phyloP scores from a whole-genome alignment of 176 grass and related monocot species.

The Oryza officinalis region DNA sequence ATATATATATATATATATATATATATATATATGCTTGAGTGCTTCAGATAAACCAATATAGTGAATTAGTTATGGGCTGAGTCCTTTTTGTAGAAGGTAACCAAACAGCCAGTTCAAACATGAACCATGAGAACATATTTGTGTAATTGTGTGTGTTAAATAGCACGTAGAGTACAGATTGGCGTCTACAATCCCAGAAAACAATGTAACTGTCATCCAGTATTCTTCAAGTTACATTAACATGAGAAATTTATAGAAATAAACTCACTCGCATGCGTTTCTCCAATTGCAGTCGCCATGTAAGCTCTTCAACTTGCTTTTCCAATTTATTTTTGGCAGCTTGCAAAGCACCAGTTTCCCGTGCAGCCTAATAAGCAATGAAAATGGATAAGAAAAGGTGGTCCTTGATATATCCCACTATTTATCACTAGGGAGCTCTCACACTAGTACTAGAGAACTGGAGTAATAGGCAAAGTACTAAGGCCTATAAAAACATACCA shows the following conservation, averaged over 20 bases:
- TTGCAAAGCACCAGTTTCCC: slow-evolving; percentile 96
- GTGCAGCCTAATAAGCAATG: slow-evolving; percentile 74
- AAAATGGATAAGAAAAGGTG: slow-evolving; percentile 26
- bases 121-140: neutral
- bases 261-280: slow-evolving; percentile 88
- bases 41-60: slow-evolving; percentile 2
- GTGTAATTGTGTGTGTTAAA: neutral
- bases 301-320: slow-evolving; percentile 98
- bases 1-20: no score
- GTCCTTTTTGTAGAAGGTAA: slow-evolving; percentile 9
- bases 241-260: slow-evolving; percentile 16
- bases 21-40: neutral
- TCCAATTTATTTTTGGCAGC: slow-evolving; percentile 96
- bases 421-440: neutral
- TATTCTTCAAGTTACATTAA: neutral
- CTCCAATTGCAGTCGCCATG: slow-evolving; percentile 84
- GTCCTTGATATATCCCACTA: slow-evolving; percentile 5
- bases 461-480: neutral
- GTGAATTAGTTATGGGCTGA: neutral
- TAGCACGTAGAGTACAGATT: neutral
- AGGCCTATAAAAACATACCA: neutral
- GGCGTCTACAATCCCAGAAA: slow-evolving; percentile 15
- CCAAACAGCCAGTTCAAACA: neutral
- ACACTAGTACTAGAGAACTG: neutral
- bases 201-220: slow-evolving; percentile 1